Evolutionary conservation across 2,329 filamentous ascomycete species (phyloP).

Genomic region (Dendryphion nanum): DNA sequence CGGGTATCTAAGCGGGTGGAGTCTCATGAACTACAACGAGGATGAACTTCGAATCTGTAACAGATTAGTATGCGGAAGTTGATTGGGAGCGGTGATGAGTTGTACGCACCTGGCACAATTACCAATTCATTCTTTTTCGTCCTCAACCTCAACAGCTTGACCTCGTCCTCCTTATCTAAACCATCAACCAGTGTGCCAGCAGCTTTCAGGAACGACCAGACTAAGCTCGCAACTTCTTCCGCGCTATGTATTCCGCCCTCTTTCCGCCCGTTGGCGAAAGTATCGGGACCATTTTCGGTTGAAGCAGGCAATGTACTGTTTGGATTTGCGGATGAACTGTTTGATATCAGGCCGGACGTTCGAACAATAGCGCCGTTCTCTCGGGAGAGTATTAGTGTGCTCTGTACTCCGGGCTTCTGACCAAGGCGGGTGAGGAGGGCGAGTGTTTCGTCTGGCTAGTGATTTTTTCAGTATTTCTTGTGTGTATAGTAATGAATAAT

Average conservation of each 20-base stretch:
- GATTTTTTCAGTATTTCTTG: constrained; percentile 1
- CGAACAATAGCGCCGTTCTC: constrained; percentile 71
- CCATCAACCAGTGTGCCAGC: constrained; percentile 70
- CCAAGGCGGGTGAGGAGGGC: constrained; percentile 67
- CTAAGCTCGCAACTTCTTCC: constrained; percentile 71
- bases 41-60: constrained; percentile 68
- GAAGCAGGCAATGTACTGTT: constrained; percentile 39
- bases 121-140: constrained; percentile 86
- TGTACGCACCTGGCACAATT: constrained; percentile 63
- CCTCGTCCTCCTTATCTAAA: constrained; percentile 73
- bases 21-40: constrained; percentile 80
- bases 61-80: constrained; percentile 12
- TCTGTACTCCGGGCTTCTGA: constrained; percentile 76
- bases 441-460: constrained; percentile 57
- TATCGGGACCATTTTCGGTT: constrained; percentile 27
- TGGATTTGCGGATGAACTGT: constrained; percentile 52
- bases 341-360: constrained; percentile 67
- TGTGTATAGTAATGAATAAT: background rate
- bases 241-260: constrained; percentile 57
- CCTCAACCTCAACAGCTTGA: constrained; percentile 71
- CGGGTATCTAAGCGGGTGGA: constrained; percentile 56
- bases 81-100: background rate
- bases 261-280: constrained; percentile 33
- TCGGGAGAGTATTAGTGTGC: constrained; percentile 72
- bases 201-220: constrained; percentile 72